These are phyloP conservation scores for Acaromyces ingoldii DNA, from an alignment of 1,284 basidiomycete genomes.

Conservation along the genomic window DNA sequence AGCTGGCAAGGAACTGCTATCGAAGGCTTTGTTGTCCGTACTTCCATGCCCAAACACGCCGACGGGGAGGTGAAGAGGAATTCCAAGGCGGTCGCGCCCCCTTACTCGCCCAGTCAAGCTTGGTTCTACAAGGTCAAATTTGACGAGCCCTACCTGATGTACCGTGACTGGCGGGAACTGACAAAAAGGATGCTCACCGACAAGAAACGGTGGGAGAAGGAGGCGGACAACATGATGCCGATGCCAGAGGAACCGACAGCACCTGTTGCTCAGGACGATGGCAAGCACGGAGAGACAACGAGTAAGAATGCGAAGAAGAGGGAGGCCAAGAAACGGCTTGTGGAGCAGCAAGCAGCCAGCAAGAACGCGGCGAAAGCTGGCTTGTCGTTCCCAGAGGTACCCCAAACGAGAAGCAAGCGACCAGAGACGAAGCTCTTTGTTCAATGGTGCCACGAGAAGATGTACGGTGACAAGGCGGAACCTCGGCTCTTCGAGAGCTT, in stretches of 20 bases:
- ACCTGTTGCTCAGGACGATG: no score
- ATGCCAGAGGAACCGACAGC: neutral
- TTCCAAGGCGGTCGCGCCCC: conserved; percentile 26
- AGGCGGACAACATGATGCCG: neutral
- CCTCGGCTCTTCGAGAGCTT: conserved; percentile 64
- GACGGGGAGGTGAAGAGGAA: conserved; percentile 48
- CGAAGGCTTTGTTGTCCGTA: conserved; percentile 89
- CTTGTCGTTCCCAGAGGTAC: conserved; percentile 20
- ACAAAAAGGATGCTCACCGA: conserved; percentile 61
- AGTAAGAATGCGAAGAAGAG: conserved; percentile 25
- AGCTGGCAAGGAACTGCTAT: conserved; percentile 79
- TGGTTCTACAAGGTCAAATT: conserved; percentile 99
- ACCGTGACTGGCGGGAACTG: conserved; percentile 93
- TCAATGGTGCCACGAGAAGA: conserved; percentile 39
- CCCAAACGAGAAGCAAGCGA: conserved; percentile 28
- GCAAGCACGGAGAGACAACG: neutral
- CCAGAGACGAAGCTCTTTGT: conserved; percentile 42
- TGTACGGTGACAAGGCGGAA: conserved; percentile 55
- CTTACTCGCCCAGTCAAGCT: conserved; percentile 62
- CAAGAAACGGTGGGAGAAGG: conserved; percentile 25
- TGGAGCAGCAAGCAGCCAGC: conserved; percentile 4
- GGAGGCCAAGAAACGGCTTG: conserved; percentile 11
- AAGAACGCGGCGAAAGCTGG: neutral
- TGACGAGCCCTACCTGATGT: conserved; percentile 97
- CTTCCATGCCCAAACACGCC: conserved; percentile 27